These are phyloP conservation scores for Aspergillus transmontanensis DNA, from an alignment of 2,329 filamentous ascomycete species.

Conservation along the genomic window DNA sequence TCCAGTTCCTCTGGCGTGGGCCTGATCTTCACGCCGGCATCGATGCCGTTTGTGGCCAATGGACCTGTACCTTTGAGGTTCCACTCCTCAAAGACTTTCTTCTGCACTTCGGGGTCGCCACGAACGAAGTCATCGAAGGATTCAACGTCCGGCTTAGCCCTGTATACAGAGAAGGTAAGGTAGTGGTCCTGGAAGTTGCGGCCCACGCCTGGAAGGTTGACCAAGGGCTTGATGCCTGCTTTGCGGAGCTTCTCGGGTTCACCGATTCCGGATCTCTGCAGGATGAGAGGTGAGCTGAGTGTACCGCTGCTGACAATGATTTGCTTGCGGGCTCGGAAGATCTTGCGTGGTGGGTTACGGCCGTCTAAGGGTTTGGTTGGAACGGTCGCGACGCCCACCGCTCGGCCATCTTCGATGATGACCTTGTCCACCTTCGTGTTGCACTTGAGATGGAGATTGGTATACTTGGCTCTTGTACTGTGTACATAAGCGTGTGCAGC, in stretches of 20 bases:
- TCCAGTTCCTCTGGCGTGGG: conserved; percentile 69
- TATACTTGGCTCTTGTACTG: conserved; percentile 69
- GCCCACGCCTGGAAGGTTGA: conserved; percentile 73
- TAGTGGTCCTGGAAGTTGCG: conserved; percentile 79
- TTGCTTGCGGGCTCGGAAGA: conserved; percentile 71
- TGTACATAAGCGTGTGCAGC: conserved; percentile 79
- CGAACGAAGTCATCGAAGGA: conserved; percentile 80
- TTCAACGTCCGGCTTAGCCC: conserved; percentile 74
- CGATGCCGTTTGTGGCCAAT: conserved; percentile 76
- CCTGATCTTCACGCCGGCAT: conserved; percentile 76
- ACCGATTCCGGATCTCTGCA: conserved; percentile 74
- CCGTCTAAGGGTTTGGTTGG: conserved; percentile 69
- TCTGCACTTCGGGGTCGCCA: conserved; percentile 72
- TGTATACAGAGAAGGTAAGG: conserved; percentile 69
- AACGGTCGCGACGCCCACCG: conserved; percentile 71
- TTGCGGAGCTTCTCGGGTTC: conserved; percentile 71
- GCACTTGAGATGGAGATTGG: conserved; percentile 70
- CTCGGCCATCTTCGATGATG: conserved; percentile 70
- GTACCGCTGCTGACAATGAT: conserved; percentile 74
- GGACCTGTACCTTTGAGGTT: conserved; percentile 77
- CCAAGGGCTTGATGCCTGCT: conserved; percentile 68
- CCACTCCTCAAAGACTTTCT: conserved; percentile 76
- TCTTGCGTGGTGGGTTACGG: conserved; percentile 54
- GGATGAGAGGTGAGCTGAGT: conserved; percentile 71
- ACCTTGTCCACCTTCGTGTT: conserved; percentile 80